Percentiles rank a stretch among this genome's conserved stretches.
Evolutionary conservation across 345 rosid genomes (phyloP).

Genomic region (Citrus glauca): DNA sequence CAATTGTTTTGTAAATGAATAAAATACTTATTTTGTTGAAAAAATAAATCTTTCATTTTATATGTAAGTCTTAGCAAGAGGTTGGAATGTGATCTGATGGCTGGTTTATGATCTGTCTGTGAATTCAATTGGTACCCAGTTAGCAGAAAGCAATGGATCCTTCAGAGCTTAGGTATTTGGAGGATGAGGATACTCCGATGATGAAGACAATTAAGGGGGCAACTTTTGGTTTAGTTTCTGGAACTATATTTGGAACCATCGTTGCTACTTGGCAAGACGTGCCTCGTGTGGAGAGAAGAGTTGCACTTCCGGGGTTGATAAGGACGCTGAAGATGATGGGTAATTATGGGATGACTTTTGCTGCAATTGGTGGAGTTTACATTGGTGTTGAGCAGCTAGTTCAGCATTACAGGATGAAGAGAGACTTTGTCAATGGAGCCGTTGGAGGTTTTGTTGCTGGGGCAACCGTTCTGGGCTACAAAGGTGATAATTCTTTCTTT

Average conservation of each 20-base stretch:
- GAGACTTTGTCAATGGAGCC: constrained; percentile 90
- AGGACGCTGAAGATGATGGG: constrained; percentile 98
- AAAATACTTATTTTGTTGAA: neutral
- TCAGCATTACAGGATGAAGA: constrained; percentile 67
- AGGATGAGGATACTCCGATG: constrained; percentile 68
- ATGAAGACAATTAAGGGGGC: constrained; percentile 89
- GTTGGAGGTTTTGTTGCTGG: constrained; percentile 95
- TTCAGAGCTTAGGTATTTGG: constrained; percentile 75
- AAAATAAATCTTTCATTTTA: too few relatives aligned
- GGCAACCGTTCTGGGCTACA: constrained; percentile 77
- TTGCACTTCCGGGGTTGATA: constrained; percentile 86
- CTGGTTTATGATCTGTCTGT: neutral
- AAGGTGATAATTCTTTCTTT: constrained; percentile 43
- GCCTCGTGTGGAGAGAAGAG: constrained; percentile 94
- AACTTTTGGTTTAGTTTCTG: constrained; percentile 70
- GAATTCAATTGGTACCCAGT: constrained; percentile 5
- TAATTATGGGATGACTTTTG: constrained; percentile 79
- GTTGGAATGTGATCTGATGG: neutral
- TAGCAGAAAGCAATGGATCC: constrained; percentile 61
- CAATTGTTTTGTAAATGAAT: neutral
- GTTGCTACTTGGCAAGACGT: constrained; percentile 94
- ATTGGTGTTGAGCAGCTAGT: constrained; percentile 95
- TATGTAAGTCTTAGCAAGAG: neutral
- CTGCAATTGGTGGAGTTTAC: constrained; percentile 95
- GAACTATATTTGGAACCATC: constrained; percentile 84